Evolutionary conservation across 345 rosid species (phyloP).

Genomic region (Eucalyptus fibrosa): DNA sequence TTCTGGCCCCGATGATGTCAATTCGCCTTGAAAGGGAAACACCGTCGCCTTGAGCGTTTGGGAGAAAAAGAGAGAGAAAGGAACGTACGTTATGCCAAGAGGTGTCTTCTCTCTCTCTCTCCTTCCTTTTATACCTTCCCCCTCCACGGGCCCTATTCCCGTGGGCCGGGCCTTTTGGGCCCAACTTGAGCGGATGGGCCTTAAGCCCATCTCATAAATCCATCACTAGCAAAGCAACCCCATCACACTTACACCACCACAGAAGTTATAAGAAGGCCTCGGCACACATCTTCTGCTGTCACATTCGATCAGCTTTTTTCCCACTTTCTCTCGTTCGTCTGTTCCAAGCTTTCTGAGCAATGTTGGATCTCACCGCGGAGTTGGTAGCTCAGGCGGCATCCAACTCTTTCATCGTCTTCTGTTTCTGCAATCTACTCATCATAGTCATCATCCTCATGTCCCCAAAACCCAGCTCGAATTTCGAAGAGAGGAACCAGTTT

Average conservation of each 20-base stretch:
- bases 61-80: too few species aligned
- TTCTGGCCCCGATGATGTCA: too few species aligned
- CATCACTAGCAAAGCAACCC: conserved; percentile 8
- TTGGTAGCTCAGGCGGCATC: conserved; percentile 7
- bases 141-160: too few species aligned
- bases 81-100: too few species aligned
- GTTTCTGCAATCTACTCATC: conserved; percentile 15
- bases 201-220: too few species aligned
- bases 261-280: neutral
- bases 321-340: neutral
- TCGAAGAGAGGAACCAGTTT: neutral
- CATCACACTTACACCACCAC: neutral
- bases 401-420: conserved; percentile 16
- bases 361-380: neutral
- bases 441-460: conserved; percentile 4
- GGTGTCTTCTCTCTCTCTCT: too few species aligned
- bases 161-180: too few species aligned
- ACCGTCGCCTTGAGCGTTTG: too few species aligned
- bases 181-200: too few species aligned
- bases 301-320: neutral
- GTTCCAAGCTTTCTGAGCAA: neutral
- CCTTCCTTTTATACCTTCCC: too few species aligned
- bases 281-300: neutral
- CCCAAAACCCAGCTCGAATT: conserved; percentile 1
- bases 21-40: too few species aligned